Percentiles rank a stretch among this genome's conserved stretches.
Conservation (phyloP, 2,329 filamentous ascomycete genomes). For the Dryadomyces sulphureus region DNA sequence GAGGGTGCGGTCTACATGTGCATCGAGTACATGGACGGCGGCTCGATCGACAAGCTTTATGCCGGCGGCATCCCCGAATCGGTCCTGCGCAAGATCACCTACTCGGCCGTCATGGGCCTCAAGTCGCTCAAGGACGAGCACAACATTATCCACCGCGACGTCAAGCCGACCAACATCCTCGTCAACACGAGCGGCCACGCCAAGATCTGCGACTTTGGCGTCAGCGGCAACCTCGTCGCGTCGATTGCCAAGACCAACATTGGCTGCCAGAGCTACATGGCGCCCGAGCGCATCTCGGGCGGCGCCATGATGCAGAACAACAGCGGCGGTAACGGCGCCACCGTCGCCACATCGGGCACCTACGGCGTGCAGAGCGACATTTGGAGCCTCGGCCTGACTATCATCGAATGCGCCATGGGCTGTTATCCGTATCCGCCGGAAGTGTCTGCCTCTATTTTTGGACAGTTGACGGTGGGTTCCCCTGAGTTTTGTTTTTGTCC, state of each 20-base stretch:
- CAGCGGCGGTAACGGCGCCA: slow-evolving; percentile 48
- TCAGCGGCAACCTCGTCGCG: slow-evolving; percentile 89
- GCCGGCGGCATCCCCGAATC: slow-evolving; percentile 77
- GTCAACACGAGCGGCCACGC: slow-evolving; percentile 80
- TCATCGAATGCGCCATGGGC: slow-evolving; percentile 92
- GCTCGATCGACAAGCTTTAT: slow-evolving; percentile 94
- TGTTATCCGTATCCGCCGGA: slow-evolving; percentile 94
- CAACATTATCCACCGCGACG: slow-evolving; percentile 97
- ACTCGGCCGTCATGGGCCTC: slow-evolving; percentile 78
- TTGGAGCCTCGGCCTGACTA: slow-evolving; percentile 86
- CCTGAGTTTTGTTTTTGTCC: not conserved
- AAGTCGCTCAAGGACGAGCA: slow-evolving; percentile 94
- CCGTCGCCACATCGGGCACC: slow-evolving; percentile 68
- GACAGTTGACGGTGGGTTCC: slow-evolving; percentile 75
- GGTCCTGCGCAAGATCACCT: slow-evolving; percentile 77
- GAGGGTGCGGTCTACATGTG: slow-evolving; percentile 98
- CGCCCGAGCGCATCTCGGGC: slow-evolving; percentile 84
- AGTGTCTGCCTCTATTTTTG: slow-evolving; percentile 97
- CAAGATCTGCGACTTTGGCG: slow-evolving; percentile 98
- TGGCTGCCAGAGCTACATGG: slow-evolving; percentile 98
- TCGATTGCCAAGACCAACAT: slow-evolving; percentile 99
- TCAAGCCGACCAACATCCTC: slow-evolving; percentile 97
- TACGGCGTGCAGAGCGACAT: slow-evolving; percentile 98
- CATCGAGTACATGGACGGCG: slow-evolving; percentile 98
- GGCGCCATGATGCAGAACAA: slow-evolving; percentile 62